These are phyloP conservation scores for Truncatella angustata DNA, from an alignment of 2,329 filamentous ascomycete species.

Conservation along the genomic window DNA sequence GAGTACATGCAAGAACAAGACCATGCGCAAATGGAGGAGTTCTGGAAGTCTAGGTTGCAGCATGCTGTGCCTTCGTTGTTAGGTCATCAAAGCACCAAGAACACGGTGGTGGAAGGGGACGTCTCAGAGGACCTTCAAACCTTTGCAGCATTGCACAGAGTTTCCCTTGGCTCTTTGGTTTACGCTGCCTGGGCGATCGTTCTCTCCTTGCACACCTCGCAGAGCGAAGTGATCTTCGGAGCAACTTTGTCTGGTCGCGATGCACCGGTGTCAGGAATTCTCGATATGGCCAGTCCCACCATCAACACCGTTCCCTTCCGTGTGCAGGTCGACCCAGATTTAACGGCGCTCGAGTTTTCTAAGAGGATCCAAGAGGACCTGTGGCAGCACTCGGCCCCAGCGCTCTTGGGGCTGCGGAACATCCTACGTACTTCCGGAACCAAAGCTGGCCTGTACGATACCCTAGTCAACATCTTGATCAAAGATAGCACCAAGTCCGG, in stretches of 20 bases:
- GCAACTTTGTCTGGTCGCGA: constrained; percentile 40
- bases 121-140: constrained; percentile 6
- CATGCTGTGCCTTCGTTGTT: constrained; percentile 7
- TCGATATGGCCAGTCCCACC: constrained; percentile 43
- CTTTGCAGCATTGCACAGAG: not conserved
- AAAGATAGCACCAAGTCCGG: not conserved
- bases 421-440: constrained; percentile 10
- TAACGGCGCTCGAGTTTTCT: constrained; percentile 21
- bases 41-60: constrained; percentile 11
- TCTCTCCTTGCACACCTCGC: constrained; percentile 17
- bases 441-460: constrained; percentile 7
- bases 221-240: constrained; percentile 38
- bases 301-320: constrained; percentile 37
- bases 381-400: constrained; percentile 27
- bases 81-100: not conserved
- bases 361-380: constrained; percentile 19
- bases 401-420: constrained; percentile 29
- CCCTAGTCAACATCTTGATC: constrained; percentile 9
- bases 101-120: constrained; percentile 5
- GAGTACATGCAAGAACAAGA: not conserved
- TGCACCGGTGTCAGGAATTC: constrained; percentile 40
- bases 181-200: constrained; percentile 17
- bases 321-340: constrained; percentile 15
- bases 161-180: not conserved
- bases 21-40: not conserved